Evolutionary conservation across 768 basidiomycete species (phyloP).

Genomic region (Strobilomyces dryophilus): DNA sequence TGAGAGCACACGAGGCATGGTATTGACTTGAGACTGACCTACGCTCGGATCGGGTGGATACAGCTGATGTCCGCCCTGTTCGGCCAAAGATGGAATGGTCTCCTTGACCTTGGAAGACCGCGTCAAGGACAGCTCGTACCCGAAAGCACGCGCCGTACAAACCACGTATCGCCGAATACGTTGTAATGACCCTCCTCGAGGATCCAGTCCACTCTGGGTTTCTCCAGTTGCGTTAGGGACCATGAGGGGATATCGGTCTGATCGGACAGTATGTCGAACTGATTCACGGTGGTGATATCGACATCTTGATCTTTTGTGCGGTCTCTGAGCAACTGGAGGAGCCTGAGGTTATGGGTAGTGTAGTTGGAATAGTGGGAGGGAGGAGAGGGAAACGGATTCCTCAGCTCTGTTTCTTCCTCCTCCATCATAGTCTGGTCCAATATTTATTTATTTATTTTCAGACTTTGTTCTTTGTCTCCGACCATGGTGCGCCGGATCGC

Average conservation of each 20-base stretch:
- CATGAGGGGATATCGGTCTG: slow-evolving; percentile 74
- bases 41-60: slow-evolving; percentile 69
- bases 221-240: slow-evolving; percentile 72
- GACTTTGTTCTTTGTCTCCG: background rate
- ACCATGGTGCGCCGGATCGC: slow-evolving; percentile 68
- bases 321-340: slow-evolving; percentile 59
- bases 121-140: slow-evolving; percentile 14
- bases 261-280: slow-evolving; percentile 63
- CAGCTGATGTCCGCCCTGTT: slow-evolving; percentile 74
- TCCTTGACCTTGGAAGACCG: slow-evolving; percentile 65
- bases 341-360: slow-evolving; percentile 65
- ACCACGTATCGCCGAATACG: slow-evolving; percentile 87
- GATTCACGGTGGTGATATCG: slow-evolving; percentile 41
- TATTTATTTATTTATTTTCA: background rate
- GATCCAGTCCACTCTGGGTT: slow-evolving; percentile 89
- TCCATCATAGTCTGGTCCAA: slow-evolving; percentile 27
- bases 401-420: slow-evolving; percentile 71
- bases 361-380: slow-evolving; percentile 81
- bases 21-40: slow-evolving; percentile 40
- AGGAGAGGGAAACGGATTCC: slow-evolving; percentile 87
- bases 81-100: slow-evolving; percentile 74
- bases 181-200: slow-evolving; percentile 78
- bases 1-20: slow-evolving; percentile 2
- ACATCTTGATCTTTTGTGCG: slow-evolving; percentile 37
- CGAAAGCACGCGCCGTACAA: slow-evolving; percentile 49